phyloP scores from a whole-genome alignment of 139 green algal species.

The Raphidocelis subcapitata region DNA sequence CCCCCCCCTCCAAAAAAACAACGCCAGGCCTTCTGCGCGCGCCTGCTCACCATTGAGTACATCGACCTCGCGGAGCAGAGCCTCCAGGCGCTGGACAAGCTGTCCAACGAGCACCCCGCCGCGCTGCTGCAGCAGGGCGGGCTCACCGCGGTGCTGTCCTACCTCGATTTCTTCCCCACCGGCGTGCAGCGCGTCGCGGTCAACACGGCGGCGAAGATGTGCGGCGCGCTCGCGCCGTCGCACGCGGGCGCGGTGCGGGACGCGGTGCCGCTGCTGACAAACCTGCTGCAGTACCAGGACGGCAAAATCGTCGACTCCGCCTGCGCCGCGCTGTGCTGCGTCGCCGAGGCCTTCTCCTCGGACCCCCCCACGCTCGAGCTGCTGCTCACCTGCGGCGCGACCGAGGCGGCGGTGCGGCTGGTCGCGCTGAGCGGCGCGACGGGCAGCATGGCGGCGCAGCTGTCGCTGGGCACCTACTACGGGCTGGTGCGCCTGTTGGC shows the following conservation, averaged over 20 bases:
- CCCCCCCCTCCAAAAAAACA: too few relatives aligned
- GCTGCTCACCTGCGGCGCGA: conserved; percentile 70
- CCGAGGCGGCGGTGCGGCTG: conserved; percentile 75
- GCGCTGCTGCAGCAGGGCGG: conserved; percentile 75
- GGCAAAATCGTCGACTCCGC: conserved; percentile 89
- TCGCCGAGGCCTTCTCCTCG: conserved; percentile 67
- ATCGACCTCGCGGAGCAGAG: conserved; percentile 97
- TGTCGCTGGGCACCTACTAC: conserved; percentile 79
- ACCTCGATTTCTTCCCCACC: conserved; percentile 95
- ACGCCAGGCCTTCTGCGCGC: conserved; percentile 72
- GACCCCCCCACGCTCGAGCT: conserved; percentile 55
- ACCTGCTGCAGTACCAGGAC: conserved; percentile 75
- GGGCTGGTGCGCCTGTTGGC: conserved; percentile 79
- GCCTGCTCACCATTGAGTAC: conserved; percentile 95
- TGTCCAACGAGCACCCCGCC: conserved; percentile 84
- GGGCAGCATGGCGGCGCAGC: conserved; percentile 64
- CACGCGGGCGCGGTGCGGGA: conserved; percentile 59
- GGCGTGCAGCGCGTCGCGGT: conserved; percentile 91
- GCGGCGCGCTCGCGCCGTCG: conserved; percentile 54
- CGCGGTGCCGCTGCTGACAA: conserved; percentile 84
- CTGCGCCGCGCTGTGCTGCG: conserved; percentile 78
- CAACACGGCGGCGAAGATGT: conserved; percentile 91
- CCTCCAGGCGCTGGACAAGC: conserved; percentile 93
- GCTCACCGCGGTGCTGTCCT: conserved; percentile 87
- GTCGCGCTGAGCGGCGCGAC: conserved; percentile 50